Percentiles rank a stretch among this genome's conserved stretches.
These are phyloP conservation scores for Teratosphaeria epicoccoides DNA, from an alignment of 2,329 filamentous ascomycete genomes.

Conservation along the genomic window DNA sequence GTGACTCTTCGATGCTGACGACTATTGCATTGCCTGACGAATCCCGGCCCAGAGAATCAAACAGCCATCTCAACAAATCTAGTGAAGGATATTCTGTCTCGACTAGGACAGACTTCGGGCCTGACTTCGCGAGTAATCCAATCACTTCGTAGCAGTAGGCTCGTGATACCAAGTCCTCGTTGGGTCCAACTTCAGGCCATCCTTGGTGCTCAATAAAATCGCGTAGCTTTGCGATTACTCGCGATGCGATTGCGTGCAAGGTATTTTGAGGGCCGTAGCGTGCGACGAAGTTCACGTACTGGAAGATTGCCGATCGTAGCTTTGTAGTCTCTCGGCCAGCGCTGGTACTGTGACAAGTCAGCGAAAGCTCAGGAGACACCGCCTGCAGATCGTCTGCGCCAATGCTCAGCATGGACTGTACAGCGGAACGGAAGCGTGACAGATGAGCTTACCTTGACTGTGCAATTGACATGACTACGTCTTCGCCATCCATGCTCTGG, in stretches of 20 bases:
- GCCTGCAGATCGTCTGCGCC: slow-evolving; percentile 1
- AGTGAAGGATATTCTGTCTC: slow-evolving; percentile 34
- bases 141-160: slow-evolving; percentile 84
- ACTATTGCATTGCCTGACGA: slow-evolving; percentile 61
- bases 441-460: slow-evolving; percentile 15
- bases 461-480: slow-evolving; percentile 22
- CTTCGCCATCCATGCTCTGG: slow-evolving; percentile 20
- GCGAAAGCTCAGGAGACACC: neutral
- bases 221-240: slow-evolving; percentile 57
- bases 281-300: slow-evolving; percentile 79
- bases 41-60: slow-evolving; percentile 72
- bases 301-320: slow-evolving; percentile 70
- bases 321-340: slow-evolving; percentile 66
- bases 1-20: slow-evolving; percentile 78
- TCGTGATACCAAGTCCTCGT: slow-evolving; percentile 54
- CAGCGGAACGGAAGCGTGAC: neutral
- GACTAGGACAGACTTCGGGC: slow-evolving; percentile 46
- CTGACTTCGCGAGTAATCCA: slow-evolving; percentile 62
- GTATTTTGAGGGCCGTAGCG: slow-evolving; percentile 54
- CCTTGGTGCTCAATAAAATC: slow-evolving; percentile 70
- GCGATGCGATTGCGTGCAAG: slow-evolving; percentile 55
- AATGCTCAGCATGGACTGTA: slow-evolving; percentile 8
- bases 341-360: slow-evolving; percentile 31
- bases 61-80: slow-evolving; percentile 63
- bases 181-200: slow-evolving; percentile 57